Percentiles rank a stretch among this genome's conserved stretches.
phyloP scores from a whole-genome alignment of 148 eudicot genomes.

The Amaranthus cruentus region DNA sequence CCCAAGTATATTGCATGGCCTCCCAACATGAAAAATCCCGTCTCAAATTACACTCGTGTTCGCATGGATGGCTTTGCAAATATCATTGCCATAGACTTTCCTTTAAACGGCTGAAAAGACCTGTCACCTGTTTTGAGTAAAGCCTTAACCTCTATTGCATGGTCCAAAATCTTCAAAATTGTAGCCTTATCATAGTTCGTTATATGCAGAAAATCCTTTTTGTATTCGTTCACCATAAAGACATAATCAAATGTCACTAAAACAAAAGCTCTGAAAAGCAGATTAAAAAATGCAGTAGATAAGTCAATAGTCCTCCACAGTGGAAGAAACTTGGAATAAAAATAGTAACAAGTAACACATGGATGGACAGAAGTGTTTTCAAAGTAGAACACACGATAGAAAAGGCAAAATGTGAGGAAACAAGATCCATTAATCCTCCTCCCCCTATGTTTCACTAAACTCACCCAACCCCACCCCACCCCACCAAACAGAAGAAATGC shows the following conservation, averaged over 20 bases:
- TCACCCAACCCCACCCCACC: too few species aligned
- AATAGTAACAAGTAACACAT: not conserved
- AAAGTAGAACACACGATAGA: too few species aligned
- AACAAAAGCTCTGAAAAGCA: slow-evolving; percentile 1
- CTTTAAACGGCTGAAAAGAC: slow-evolving; percentile 82
- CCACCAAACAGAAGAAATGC: too few species aligned
- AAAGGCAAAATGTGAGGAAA: too few species aligned
- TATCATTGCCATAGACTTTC: slow-evolving; percentile 97
- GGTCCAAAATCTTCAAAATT: slow-evolving; percentile 71
- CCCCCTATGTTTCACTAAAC: too few species aligned
- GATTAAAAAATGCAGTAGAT: not conserved
- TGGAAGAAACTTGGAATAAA: not conserved
- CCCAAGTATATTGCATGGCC: slow-evolving; percentile 96
- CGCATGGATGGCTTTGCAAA: slow-evolving; percentile 99
- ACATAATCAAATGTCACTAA: slow-evolving; percentile 7
- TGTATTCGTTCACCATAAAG: slow-evolving; percentile 51
- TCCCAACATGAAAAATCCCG: too few species aligned
- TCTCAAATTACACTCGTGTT: slow-evolving; percentile 96
- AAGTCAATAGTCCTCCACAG: not conserved
- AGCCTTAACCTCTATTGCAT: slow-evolving; percentile 86
- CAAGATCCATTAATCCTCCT: too few species aligned
- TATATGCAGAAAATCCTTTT: slow-evolving; percentile 86
- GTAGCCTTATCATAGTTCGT: slow-evolving; percentile 83
- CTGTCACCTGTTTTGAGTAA: slow-evolving; percentile 80
- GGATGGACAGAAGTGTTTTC: too few species aligned